Evolutionary conservation across 1,139 yeast species (phyloP), one percentile per base, ranked within the genome.

Genomic region (Blastobotrys malaysiensis): DNA sequence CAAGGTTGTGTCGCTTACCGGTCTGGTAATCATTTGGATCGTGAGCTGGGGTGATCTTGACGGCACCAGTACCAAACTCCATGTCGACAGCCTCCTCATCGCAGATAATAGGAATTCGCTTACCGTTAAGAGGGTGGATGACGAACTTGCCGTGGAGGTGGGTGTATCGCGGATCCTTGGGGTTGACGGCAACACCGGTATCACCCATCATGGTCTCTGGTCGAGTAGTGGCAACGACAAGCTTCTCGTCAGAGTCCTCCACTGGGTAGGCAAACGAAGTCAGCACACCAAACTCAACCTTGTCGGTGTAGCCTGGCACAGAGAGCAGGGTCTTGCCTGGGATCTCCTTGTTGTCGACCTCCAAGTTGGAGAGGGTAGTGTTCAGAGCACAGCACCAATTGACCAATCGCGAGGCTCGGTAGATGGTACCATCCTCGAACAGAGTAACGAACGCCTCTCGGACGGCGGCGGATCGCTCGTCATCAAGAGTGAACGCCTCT

Each of bases 11-110:
- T 76, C 98, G 90, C 76, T 88, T 90, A 77, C 99, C 99, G 55
- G 97, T 88, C 67, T 78, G 81, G 79, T 88, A 89, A 88, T 93
- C 99, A 79, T 93, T 93, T 67, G 86, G 88, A 74, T 93, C 99
- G 73, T 93, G 99, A 53, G 96, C 97, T 57, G 99, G 99, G 20
- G 99, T 93, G 69, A 93, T 93, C 76, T 93, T 93, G 61, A 93
- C 99, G 47, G 99, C 99, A 85, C 99, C 99, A 62, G 99, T 93
- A 79, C 99, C 99, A 65, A 93, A 93, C 73, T 88, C 96, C 98
- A 93, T 93, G 72, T 93, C 99, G 60, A 93, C 99, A 45, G 98
- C 95, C 73, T 89, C 96, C 44, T 84, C 70, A 71, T 93, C 99
- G 55, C 91, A 81, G 59, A 93, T 77, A 68, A 93, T 89, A 61